phyloP scores from a whole-genome alignment of 2,329 filamentous ascomycete genomes.

The Botrytis tulipae region DNA sequence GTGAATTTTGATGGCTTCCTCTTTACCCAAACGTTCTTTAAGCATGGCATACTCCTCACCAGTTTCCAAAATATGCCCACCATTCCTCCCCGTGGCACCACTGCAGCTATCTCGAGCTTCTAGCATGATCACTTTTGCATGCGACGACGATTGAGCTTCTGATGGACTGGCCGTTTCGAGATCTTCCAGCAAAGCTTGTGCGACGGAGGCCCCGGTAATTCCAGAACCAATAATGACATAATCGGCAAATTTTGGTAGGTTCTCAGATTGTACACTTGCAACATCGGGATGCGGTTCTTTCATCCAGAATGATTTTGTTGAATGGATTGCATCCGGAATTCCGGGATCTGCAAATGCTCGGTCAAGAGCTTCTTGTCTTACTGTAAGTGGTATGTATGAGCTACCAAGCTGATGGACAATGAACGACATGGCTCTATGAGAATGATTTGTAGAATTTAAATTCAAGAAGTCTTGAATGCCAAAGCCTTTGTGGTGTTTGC shows the following conservation, averaged over 20 bases:
- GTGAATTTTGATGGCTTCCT: not conserved
- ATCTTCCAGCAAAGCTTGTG: constrained; percentile 32
- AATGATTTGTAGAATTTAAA: not conserved
- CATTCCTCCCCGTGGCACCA: constrained; percentile 72
- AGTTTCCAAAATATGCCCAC: constrained; percentile 32
- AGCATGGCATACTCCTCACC: constrained; percentile 14
- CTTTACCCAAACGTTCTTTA: not conserved
- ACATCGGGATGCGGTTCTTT: constrained; percentile 4
- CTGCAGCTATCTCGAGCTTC: constrained; percentile 76
- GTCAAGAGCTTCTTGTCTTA: constrained; percentile 13
- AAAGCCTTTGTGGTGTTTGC: not conserved
- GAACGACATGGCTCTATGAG: constrained; percentile 1
- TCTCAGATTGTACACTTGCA: not conserved
- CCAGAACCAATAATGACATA: constrained; percentile 30
- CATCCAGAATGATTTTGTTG: constrained; percentile 16
- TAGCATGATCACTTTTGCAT: constrained; percentile 61
- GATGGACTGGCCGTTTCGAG: not conserved
- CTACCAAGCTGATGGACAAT: not conserved
- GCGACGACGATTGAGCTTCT: constrained; percentile 43
- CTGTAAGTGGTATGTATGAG: not conserved
- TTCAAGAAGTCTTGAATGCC: not conserved
- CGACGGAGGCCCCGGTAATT: constrained; percentile 24
- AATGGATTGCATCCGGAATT: not conserved
- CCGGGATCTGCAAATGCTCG: constrained; percentile 9
- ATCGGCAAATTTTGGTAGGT: constrained; percentile 18